These are phyloP conservation scores for Verbascum thapsus DNA, from an alignment of 257 asterid genomes.

Conservation along the genomic window DNA sequence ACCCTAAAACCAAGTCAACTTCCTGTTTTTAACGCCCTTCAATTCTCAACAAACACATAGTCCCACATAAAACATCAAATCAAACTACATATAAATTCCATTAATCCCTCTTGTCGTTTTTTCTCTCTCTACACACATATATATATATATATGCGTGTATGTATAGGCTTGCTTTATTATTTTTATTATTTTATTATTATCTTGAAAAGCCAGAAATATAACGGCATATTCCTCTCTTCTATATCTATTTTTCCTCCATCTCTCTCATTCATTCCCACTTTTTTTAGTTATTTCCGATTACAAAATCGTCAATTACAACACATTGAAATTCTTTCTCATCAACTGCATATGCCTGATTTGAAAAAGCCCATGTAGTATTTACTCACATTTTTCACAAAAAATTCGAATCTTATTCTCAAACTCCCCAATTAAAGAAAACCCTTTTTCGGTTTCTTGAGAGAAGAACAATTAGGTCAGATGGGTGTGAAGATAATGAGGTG, in stretches of 20 bases:
- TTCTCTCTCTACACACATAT: background rate
- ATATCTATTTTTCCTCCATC: constrained; percentile 1
- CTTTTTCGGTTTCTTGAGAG: constrained; percentile 26
- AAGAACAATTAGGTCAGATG: constrained; percentile 55
- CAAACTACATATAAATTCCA: background rate
- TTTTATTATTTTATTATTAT: constrained; percentile 36
- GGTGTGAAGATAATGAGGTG: constrained; percentile 92
- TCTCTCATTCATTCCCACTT: background rate
- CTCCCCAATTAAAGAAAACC: too few species aligned
- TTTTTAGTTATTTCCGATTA: constrained; percentile 26
- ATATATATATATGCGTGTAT: background rate
- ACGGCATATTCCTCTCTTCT: constrained; percentile 42
- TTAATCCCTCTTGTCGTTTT: background rate
- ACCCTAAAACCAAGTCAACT: constrained; percentile 38
- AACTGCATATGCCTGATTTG: constrained; percentile 30
- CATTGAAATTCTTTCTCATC: constrained; percentile 4
- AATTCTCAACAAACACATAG: constrained; percentile 27
- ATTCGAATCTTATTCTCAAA: too few species aligned
- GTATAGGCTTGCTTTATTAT: constrained; percentile 29
- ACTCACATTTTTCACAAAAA: too few species aligned
- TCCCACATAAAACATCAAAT: constrained; percentile 32
- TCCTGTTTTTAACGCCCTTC: constrained; percentile 38
- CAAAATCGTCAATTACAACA: constrained; percentile 19
- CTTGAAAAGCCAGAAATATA: constrained; percentile 36
- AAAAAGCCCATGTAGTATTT: constrained; percentile 22